These are phyloP conservation scores for Pythium brassicae DNA, from an alignment of 352 stramenopile genomes.

Conservation along the genomic window DNA sequence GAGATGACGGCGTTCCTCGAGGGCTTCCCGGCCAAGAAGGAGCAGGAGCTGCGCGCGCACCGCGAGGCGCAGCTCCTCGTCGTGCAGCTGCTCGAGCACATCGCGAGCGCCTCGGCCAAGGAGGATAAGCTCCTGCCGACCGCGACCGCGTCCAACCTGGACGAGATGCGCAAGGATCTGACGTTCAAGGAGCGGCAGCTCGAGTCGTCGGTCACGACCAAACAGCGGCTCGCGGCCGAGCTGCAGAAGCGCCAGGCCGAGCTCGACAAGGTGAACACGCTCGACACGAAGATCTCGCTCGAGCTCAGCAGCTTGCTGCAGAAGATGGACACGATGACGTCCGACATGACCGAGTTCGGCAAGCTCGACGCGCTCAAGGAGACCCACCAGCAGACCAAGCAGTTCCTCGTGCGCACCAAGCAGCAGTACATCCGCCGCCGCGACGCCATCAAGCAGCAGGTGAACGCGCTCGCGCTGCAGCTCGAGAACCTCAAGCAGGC, in stretches of 20 bases:
- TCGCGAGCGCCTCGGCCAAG: constrained; percentile 60
- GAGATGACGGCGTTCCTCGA: constrained; percentile 92
- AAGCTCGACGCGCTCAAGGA: constrained; percentile 86
- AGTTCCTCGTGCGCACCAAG: constrained; percentile 62
- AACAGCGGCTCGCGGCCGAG: constrained; percentile 82
- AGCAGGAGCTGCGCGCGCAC: constrained; percentile 51
- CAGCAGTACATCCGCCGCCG: constrained; percentile 83
- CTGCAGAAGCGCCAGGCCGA: constrained; percentile 85
- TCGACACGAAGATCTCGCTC: constrained; percentile 85
- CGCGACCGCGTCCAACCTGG: constrained; percentile 52
- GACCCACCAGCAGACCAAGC: constrained; percentile 74
- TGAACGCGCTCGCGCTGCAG: constrained; percentile 50
- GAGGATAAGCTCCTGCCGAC: constrained; percentile 74
- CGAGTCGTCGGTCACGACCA: constrained; percentile 87
- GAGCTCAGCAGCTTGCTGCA: constrained; percentile 78
- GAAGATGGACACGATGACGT: constrained; percentile 86
- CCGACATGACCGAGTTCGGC: constrained; percentile 86
- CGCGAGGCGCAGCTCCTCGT: constrained; percentile 71
- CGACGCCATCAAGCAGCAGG: constrained; percentile 85
- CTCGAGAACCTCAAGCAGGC: constrained; percentile 80
- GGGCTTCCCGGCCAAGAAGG: constrained; percentile 69
- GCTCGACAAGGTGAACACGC: constrained; percentile 89
- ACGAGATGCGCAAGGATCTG: constrained; percentile 87
- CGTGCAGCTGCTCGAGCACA: constrained; percentile 89
- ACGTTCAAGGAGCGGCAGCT: constrained; percentile 92